Evolutionary conservation across 148 eudicot genomes (phyloP), one percentile per base, ranked within the genome.

Genomic region (Fagopyrum tataricum): DNA sequence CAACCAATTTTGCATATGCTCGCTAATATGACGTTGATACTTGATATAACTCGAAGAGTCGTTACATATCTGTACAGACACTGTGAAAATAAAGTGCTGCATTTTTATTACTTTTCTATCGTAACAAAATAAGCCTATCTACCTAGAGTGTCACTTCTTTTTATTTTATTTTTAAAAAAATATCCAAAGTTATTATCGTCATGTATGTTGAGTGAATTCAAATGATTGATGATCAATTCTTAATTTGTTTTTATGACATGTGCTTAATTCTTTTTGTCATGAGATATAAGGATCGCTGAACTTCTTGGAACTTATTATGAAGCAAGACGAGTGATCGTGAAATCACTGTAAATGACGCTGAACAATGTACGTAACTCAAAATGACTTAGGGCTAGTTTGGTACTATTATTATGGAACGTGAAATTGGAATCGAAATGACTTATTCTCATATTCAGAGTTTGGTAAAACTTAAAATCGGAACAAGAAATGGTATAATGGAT

Each of bases 11-110:
- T 74, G 73, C 53, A 56, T 31, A 6, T 78, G 47, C 43, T 10
- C 42, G 26, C 15, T 70, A 74, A 59, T 73, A 26, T 58, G 40
- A 77, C 74, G 79, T n/a, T n/a, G n/a, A n/a, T n/a, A n/a, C n/a
- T n/a, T n/a, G n/a, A n/a, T n/a, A n/a, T n/a, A n/a, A n/a, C n/a
- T n/a, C n/a, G n/a, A n/a, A n/a, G n/a, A n/a, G n/a, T n/a, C n/a
- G n/a, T 71, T 15, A 17, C 5, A 55, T 55, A 18, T 18, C 20
- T 55, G 24, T 55, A 20, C 21, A 20, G 61, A 20, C 6, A 31
- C 1, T 55, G 26, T 20, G 61, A 55, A 55, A 8, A 18, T 55
- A 31, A 31, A 31, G 37, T 1, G 1, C 37, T 31, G 7, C 24
- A 55, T 9, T 20, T 61, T 24, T 4, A 23, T 21, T 24, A 2